Conservation (phyloP, 257 asterid genomes). For the Solanum sejunctum region DNA sequence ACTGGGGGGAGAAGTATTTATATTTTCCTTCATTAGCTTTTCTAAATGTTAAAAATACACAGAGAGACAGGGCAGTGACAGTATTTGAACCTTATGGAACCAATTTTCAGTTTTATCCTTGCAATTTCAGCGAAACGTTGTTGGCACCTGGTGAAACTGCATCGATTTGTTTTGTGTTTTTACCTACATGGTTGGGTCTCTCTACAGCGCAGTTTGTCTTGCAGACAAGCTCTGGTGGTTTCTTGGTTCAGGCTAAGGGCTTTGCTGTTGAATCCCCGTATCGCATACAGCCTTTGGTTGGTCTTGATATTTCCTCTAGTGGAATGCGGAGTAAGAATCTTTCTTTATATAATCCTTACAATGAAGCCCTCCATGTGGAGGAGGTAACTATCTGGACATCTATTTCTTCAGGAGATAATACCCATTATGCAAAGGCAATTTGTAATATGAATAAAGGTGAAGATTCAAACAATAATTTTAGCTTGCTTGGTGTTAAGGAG, state of each 20-base stretch:
- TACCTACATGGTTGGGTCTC: constrained; percentile 46
- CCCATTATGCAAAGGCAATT: constrained; percentile 27
- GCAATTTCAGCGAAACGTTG: constrained; percentile 46
- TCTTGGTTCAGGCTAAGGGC: constrained; percentile 68
- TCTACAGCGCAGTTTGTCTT: constrained; percentile 58
- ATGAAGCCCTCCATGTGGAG: constrained; percentile 60
- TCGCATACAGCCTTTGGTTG: constrained; percentile 31
- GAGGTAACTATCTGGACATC: constrained; percentile 72
- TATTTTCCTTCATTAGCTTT: constrained; percentile 48
- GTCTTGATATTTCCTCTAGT: constrained; percentile 36
- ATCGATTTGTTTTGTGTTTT: constrained; percentile 53
- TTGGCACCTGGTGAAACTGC: constrained; percentile 66
- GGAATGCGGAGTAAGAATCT: constrained; percentile 69
- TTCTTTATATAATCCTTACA: constrained; percentile 67
- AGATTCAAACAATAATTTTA: constrained; percentile 13
- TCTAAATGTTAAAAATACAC: constrained; percentile 48
- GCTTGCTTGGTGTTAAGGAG: constrained; percentile 15
- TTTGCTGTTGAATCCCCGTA: constrained; percentile 66
- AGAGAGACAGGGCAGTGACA: constrained; percentile 23
- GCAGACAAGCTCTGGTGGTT: constrained; percentile 85
- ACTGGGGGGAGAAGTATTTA: constrained; percentile 61
- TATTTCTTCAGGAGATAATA: constrained; percentile 39
- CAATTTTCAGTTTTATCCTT: constrained; percentile 68
- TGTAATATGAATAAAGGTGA: constrained; percentile 23
- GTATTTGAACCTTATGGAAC: constrained; percentile 54